phyloP scores from a whole-genome alignment of 2,329 filamentous ascomycete species.

The Ilyonectria mors-panacis region DNA sequence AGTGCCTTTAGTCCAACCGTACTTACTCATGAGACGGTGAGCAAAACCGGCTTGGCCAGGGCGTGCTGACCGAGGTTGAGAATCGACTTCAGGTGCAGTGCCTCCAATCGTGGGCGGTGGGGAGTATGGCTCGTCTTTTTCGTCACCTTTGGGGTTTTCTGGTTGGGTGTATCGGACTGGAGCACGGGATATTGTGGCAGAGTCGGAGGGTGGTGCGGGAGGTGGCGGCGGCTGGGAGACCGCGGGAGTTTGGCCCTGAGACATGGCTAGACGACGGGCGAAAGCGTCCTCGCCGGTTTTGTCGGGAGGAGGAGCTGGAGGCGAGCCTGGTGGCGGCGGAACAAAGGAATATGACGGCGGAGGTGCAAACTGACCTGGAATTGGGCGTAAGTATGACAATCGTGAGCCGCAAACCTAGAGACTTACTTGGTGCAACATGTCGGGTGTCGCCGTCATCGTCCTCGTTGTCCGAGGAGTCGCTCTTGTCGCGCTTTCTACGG shows the following conservation, averaged over 20 bases:
- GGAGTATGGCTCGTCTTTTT: slow-evolving; percentile 60
- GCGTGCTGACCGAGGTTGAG: slow-evolving; percentile 70
- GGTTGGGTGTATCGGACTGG: slow-evolving; percentile 78
- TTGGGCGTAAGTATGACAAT: slow-evolving; percentile 37
- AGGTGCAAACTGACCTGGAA: slow-evolving; percentile 72
- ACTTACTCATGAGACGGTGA: slow-evolving; percentile 90
- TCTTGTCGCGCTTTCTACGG: slow-evolving; percentile 62
- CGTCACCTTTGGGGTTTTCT: slow-evolving; percentile 48
- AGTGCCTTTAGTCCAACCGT: slow-evolving; percentile 91
- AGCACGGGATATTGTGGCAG: slow-evolving; percentile 80
- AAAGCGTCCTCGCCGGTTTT: slow-evolving; percentile 80
- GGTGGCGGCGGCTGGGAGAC: slow-evolving; percentile 51
- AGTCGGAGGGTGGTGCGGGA: slow-evolving; percentile 57
- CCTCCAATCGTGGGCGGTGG: slow-evolving; percentile 64
- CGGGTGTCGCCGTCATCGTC: slow-evolving; percentile 51
- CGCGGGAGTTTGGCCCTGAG: slow-evolving; percentile 57
- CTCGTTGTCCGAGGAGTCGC: slow-evolving; percentile 59
- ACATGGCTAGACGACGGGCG: slow-evolving; percentile 72
- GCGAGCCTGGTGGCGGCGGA: slow-evolving; percentile 67
- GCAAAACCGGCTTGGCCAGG: slow-evolving; percentile 90
- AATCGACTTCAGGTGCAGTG: slow-evolving; percentile 55
- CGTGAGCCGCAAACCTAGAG: neutral
- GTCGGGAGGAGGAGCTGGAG: slow-evolving; percentile 64
- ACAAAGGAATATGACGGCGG: slow-evolving; percentile 70
- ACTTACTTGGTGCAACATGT: slow-evolving; percentile 53